phyloP scores from a whole-genome alignment of 768 basidiomycete genomes.

The Auriculariales sp. region DNA sequence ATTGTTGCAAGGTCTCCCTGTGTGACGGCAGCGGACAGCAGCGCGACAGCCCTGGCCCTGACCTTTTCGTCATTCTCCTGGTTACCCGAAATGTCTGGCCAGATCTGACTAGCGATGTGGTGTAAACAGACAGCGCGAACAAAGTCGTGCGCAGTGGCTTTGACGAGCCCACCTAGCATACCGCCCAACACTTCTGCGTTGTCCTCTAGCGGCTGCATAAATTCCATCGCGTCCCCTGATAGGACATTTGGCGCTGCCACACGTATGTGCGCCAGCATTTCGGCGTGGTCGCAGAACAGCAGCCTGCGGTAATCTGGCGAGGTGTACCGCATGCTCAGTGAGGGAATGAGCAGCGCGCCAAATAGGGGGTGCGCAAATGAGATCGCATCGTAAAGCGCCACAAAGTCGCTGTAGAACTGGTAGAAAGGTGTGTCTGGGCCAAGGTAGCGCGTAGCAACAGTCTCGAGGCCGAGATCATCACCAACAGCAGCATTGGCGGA shows the following conservation, averaged over 20 bases:
- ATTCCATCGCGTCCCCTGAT: conserved; percentile 38
- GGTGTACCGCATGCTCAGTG: conserved; percentile 55
- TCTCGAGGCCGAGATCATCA: no score
- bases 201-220: conserved; percentile 56
- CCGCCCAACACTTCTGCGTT: conserved; percentile 45
- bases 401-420: conserved; percentile 86
- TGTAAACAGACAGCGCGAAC: conserved; percentile 56
- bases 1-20: no score
- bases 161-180: conserved; percentile 42
- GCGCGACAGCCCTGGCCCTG: conserved; percentile 20
- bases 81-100: conserved; percentile 42
- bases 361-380: conserved; percentile 77
- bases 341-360: conserved; percentile 57
- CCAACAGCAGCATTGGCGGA: conserved; percentile 8
- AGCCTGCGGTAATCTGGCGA: conserved; percentile 70
- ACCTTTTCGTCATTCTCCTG: conserved; percentile 6
- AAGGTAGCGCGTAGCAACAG: conserved; percentile 42
- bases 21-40: conserved; percentile 41
- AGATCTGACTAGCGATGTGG: conserved; percentile 62
- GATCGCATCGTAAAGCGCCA: conserved; percentile 79
- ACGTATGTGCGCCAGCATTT: conserved; percentile 46
- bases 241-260: conserved; percentile 37
- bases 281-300: conserved; percentile 68
- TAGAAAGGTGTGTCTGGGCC: conserved; percentile 66
- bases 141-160: conserved; percentile 35